Percentiles rank a stretch among this genome's conserved stretches.
Evolutionary conservation across 192 early-diverging fungal genomes (phyloP).

Genomic region (Coemansia erecta): DNA sequence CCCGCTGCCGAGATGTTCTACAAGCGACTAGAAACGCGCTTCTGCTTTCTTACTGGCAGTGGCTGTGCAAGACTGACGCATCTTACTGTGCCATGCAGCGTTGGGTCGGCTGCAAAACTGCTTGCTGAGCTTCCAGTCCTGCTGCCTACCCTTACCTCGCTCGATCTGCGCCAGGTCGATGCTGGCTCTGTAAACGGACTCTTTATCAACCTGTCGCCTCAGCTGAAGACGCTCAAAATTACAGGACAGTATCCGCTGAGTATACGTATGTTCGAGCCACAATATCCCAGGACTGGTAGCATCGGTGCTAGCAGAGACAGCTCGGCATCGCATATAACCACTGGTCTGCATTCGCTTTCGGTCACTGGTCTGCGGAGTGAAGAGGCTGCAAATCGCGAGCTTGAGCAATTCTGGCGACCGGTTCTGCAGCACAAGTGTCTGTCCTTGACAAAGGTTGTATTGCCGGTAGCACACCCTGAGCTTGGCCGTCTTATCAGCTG

Average conservation of each 20-base stretch:
- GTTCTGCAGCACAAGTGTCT: slow-evolving; percentile 19
- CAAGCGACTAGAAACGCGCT: slow-evolving; percentile 7
- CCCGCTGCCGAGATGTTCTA: slow-evolving; percentile 26
- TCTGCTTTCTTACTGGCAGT: slow-evolving; percentile 12
- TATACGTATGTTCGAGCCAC: slow-evolving; percentile 26
- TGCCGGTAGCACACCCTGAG: slow-evolving; percentile 33
- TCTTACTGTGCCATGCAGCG: slow-evolving; percentile 40
- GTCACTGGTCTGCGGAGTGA: slow-evolving; percentile 33
- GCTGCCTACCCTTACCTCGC: slow-evolving; percentile 18
- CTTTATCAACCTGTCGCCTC: slow-evolving; percentile 21
- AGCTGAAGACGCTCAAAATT: slow-evolving; percentile 15
- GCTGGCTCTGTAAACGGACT: slow-evolving; percentile 20
- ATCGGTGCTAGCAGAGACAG: too few species aligned
- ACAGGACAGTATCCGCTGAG: slow-evolving; percentile 39
- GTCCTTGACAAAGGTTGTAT: slow-evolving; percentile 13
- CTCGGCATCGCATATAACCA: slow-evolving; percentile 2
- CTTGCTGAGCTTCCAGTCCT: slow-evolving; percentile 23
- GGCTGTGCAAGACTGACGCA: slow-evolving; percentile 24
- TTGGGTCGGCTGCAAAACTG: slow-evolving; percentile 25
- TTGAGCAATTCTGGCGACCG: slow-evolving; percentile 26
- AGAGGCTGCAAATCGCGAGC: slow-evolving; percentile 32
- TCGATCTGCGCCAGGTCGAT: slow-evolving; percentile 41
- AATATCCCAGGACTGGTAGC: too few species aligned
- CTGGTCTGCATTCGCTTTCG: slow-evolving; percentile 9
- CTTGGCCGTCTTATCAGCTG: slow-evolving; percentile 18